Base-by-base conservation (phyloP, 805 yeast species). In the Candida chauliodis region DNA sequence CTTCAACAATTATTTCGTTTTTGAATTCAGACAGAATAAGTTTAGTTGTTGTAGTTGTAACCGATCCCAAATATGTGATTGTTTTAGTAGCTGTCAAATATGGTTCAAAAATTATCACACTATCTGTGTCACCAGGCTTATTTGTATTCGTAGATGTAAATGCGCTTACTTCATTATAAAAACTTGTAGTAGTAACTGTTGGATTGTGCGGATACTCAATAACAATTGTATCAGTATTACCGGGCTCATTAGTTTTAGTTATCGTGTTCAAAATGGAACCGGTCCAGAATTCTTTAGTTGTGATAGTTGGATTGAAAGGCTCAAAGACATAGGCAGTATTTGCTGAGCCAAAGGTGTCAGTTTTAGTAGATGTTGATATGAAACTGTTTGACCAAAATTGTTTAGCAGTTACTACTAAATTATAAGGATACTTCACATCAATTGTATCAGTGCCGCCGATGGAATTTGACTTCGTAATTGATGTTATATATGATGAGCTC, bases 351-450 rank as follows among this genome's bases (percentile, higher is more conserved):
- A 26, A 26, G 8, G 15, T 14, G 16, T 29, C 6, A 14, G 40
- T 38, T 10, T 23, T 18, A 17, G 45, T 42, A 24, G 32, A 31
- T 14, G 27, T 21, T 8, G 35, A 8, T 1, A 50, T 46, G 2
- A 37, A 30, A 21, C 40, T 28, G 5, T 32, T 30, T 13, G 39
- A 34, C 32, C 33, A 26, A 11, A 36, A 21, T 16, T 33, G 19
- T 3, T 47, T 44, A 16, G 37, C 13, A 3, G 48, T 40, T 3
- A 33, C 39, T 11, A 42, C 34, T 25, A 45, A 39, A 18, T 41
- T 38, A 14, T 21, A n/a, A 26, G 57, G 58, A 8, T 47, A 49
- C 22, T 46, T 44, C 10, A 50, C 52, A 10, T 42, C 44, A 15
- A 50, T 45, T 11, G 58, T 53, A 22, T 32, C 35, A 3, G 44